Evolutionary conservation across 2,329 filamentous ascomycete species (phyloP).

Genomic region (Colletotrichum tamarilloi): DNA sequence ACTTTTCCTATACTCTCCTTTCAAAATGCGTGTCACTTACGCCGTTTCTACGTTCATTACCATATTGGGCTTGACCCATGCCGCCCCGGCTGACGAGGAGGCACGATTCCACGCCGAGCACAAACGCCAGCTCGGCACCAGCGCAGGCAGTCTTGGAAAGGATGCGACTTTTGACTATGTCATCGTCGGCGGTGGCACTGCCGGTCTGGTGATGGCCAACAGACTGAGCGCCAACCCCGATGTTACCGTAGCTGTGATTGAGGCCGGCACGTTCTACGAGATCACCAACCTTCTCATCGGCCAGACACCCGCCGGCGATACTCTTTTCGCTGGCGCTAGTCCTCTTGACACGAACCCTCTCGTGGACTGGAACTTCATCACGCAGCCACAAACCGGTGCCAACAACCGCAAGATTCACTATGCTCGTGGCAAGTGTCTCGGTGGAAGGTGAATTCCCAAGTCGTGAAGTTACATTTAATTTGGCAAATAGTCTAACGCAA

Average conservation of each 20-base stretch:
- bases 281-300: slow-evolving; percentile 41
- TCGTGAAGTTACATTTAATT: background rate
- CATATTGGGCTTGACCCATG: background rate
- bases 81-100: slow-evolving; percentile 16
- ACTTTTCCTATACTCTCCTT: background rate
- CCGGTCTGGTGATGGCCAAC: slow-evolving; percentile 47
- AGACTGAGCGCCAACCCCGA: slow-evolving; percentile 43
- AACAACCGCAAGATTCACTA: slow-evolving; percentile 46
- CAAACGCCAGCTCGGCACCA: slow-evolving; percentile 26
- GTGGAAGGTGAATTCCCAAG: slow-evolving; percentile 36
- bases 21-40: slow-evolving; percentile 8
- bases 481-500: too few species aligned
- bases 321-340: slow-evolving; percentile 16
- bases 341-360: slow-evolving; percentile 37
- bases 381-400: slow-evolving; percentile 41
- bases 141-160: slow-evolving; percentile 18
- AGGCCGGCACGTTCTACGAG: slow-evolving; percentile 50
- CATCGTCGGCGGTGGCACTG: slow-evolving; percentile 53
- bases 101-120: slow-evolving; percentile 18
- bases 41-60: background rate
- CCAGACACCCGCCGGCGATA: slow-evolving; percentile 37
- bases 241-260: slow-evolving; percentile 49
- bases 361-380: slow-evolving; percentile 45
- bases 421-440: slow-evolving; percentile 49
- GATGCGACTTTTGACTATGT: slow-evolving; percentile 36